Base-by-base conservation (phyloP, 139 green algal species). In the Tetradesmus obliquus region DNA sequence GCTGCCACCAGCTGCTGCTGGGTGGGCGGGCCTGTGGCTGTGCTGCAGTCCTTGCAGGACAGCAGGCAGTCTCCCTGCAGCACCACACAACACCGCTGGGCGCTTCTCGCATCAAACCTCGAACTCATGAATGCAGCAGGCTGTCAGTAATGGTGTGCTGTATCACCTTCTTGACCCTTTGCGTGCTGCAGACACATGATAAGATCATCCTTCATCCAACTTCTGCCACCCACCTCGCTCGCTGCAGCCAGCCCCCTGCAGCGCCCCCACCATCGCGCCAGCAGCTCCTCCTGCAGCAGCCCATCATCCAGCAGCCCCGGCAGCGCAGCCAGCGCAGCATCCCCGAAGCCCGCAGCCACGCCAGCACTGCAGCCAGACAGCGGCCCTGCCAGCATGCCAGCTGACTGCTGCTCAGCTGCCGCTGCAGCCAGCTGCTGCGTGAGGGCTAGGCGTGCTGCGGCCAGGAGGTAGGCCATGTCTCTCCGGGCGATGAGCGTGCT, bases 261-360 rank as follows among this genome's bases (percentile, higher is more conserved):
- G 12, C 86, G n/a, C 51, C 93, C 93, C 69, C 69, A 66, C 94
- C 94, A 96, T 22, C 92, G 91, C 9, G 89, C 82, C 62, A 93
- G 85, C 90, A 96, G 87, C 88, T 95, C 94, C 8, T 57, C 51
- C 66, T 93, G 93, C 79, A 95, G 90, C 72, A 94, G 87, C 45
- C 87, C 81, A 88, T 95, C 93, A 24, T 66, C 55, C 62, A 95
- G 83, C 79, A 95, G 69, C 15, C 17, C 19, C 2, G 90, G 92
- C 81, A 95, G 92, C 55, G 71, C 83, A 13, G 92, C 87, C 62
- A 95, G 90, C 84, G 93, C 92, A 19, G 93, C 90, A 74, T 95
- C 88, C 58, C 87, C 55, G 45, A 89, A 81, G 24, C 84, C 74
- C 53, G 20, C 86, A 20, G 19, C 93, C 19, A 87, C 45, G 9